A percentile compares a stretch with the other conserved stretches of the same genome.
Evolutionary conservation across 2,329 filamentous ascomycete species (phyloP).

Genomic region (Fusarium sp.): DNA sequence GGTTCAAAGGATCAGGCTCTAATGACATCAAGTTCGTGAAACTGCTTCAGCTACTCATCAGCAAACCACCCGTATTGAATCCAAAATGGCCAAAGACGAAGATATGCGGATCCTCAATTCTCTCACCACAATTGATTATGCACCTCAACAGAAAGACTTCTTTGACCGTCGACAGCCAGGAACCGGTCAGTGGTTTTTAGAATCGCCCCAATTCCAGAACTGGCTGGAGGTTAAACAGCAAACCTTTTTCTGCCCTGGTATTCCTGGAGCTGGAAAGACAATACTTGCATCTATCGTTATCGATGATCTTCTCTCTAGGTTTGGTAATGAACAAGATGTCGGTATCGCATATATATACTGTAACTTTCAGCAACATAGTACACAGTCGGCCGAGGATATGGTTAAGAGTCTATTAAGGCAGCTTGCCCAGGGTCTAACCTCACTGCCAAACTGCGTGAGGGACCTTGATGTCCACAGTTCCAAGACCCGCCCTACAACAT

Average conservation of each 20-base stretch:
- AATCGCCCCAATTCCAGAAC: not conserved
- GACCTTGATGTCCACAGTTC: not conserved
- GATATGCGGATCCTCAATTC: not conserved
- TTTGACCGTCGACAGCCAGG: not conserved
- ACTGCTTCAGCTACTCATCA: not conserved
- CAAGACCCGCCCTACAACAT: not conserved
- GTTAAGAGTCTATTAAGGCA: not conserved
- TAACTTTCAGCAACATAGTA: not conserved
- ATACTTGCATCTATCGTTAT: constrained; percentile 1
- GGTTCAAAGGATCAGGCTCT: not conserved
- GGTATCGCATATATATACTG: constrained; percentile 11
- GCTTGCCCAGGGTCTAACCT: not conserved
- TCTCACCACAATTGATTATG: constrained; percentile 9
- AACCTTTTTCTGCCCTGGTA: constrained; percentile 8
- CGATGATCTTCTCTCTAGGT: not conserved
- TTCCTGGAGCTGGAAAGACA: constrained; percentile 13
- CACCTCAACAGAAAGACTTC: not conserved
- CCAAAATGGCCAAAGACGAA: not conserved
- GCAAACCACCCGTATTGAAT: not conserved
- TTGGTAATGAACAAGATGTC: not conserved
- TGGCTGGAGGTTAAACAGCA: not conserved
- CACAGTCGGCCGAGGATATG: not conserved
- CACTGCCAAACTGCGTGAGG: not conserved
- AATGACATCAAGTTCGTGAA: not conserved
- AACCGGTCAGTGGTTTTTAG: constrained; percentile 11